Conservation (phyloP, 2,329 filamentous ascomycete species). For the Clarireedia homoeocarpa region DNA sequence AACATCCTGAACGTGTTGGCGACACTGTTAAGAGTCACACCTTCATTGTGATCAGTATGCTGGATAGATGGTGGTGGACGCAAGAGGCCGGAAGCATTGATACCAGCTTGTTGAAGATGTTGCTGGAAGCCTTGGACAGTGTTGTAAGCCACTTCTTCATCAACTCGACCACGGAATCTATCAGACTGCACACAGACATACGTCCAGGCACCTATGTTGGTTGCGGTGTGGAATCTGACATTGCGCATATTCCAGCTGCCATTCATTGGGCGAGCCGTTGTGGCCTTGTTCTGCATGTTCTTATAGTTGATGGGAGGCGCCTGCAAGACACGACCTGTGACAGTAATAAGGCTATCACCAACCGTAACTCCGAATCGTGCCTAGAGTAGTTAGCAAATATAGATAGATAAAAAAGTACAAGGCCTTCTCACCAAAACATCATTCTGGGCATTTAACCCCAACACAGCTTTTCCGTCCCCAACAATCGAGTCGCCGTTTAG, state of each 20-base stretch:
- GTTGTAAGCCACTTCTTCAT: neutral
- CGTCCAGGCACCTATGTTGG: constrained; percentile 43
- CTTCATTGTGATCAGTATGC: neutral
- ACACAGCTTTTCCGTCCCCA: constrained; percentile 44
- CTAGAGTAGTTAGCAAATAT: constrained; percentile 22
- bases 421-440: constrained; percentile 27
- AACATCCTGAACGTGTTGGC: neutral
- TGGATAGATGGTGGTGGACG: neutral
- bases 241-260: constrained; percentile 57
- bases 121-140: constrained; percentile 16
- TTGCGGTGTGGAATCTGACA: constrained; percentile 47
- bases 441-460: constrained; percentile 48
- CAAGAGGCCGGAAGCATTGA: constrained; percentile 21
- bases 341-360: constrained; percentile 52
- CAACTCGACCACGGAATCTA: constrained; percentile 5
- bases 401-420: neutral
- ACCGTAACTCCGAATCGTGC: constrained; percentile 56
- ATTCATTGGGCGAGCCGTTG: constrained; percentile 12
- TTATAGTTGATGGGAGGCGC: constrained; percentile 55
- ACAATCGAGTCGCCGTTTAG: constrained; percentile 61
- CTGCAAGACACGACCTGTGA: constrained; percentile 60
- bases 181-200: constrained; percentile 15
- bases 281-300: constrained; percentile 12
- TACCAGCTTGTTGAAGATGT: constrained; percentile 19
- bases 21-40: constrained; percentile 2